phyloP scores from a whole-genome alignment of 495 filamentous ascomycete species.

The Penicillium paxilli region DNA sequence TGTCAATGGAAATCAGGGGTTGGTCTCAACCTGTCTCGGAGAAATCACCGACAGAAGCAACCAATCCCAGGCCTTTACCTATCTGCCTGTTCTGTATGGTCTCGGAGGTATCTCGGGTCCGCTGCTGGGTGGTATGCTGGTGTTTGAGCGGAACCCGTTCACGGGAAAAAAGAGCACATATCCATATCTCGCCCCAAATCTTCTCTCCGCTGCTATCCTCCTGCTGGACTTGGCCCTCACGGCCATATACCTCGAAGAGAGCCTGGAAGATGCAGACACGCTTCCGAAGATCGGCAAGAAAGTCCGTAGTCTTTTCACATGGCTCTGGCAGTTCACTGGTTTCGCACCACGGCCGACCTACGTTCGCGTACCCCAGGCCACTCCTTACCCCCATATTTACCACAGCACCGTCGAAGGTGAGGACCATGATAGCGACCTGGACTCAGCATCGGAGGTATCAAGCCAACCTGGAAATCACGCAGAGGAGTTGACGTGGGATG shows the following conservation, averaged over 20 bases:
- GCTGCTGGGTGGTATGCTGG: slow-evolving; percentile 80
- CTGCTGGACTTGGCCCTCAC: slow-evolving; percentile 71
- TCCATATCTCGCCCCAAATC: slow-evolving; percentile 84
- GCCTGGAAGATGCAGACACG: slow-evolving; percentile 69
- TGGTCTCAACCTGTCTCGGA: slow-evolving; percentile 90
- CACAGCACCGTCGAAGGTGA: slow-evolving; percentile 27
- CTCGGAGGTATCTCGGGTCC: slow-evolving; percentile 92
- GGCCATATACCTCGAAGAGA: slow-evolving; percentile 81
- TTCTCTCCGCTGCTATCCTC: slow-evolving; percentile 70
- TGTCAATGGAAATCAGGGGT: slow-evolving; percentile 84
- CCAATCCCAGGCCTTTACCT: slow-evolving; percentile 87
- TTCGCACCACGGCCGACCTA: slow-evolving; percentile 59
- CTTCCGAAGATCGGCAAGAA: slow-evolving; percentile 61
- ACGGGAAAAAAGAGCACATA: slow-evolving; percentile 57
- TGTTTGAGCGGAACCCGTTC: slow-evolving; percentile 58
- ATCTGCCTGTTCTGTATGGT: slow-evolving; percentile 90
- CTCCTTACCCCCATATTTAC: slow-evolving; percentile 20
- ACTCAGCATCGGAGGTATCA: slow-evolving; percentile 45
- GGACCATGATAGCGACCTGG: slow-evolving; percentile 43
- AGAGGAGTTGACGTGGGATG: slow-evolving; percentile 42
- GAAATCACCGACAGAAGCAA: slow-evolving; percentile 95
- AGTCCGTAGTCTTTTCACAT: slow-evolving; percentile 59
- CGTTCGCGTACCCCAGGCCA: slow-evolving; percentile 35
- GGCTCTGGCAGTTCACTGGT: slow-evolving; percentile 74
- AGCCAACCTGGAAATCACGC: slow-evolving; percentile 30